A percentile compares a stretch with the other conserved stretches of the same genome.
These are phyloP conservation scores for Celoporthe dispersa DNA, from an alignment of 2,329 filamentous ascomycete genomes.

Conservation along the genomic window DNA sequence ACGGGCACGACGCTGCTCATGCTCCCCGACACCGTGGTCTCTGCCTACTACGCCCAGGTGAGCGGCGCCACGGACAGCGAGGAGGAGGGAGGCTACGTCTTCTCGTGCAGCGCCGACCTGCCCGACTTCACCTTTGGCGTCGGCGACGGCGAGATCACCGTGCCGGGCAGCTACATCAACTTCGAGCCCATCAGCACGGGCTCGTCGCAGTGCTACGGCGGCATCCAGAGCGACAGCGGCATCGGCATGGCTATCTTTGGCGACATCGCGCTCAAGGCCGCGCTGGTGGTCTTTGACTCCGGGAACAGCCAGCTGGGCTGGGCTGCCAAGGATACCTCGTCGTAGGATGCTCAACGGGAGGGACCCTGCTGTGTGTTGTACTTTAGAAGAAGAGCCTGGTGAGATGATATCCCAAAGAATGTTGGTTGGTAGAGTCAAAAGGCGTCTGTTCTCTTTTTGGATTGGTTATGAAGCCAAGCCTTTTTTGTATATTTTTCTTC, in stretches of 20 bases:
- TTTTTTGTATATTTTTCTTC: background rate
- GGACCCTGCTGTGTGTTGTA: background rate
- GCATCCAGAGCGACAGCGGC: slow-evolving; percentile 37
- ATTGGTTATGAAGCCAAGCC: background rate
- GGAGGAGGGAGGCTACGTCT: slow-evolving; percentile 42
- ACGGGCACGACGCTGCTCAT: slow-evolving; percentile 50
- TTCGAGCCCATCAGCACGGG: slow-evolving; percentile 34
- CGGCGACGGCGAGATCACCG: slow-evolving; percentile 38
- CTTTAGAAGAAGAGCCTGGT: background rate
- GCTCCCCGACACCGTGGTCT: slow-evolving; percentile 41
- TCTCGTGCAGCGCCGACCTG: slow-evolving; percentile 41
- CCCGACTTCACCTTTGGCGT: slow-evolving; percentile 44
- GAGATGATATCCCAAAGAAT: background rate
- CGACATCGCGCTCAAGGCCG: slow-evolving; percentile 38
- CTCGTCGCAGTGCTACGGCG: slow-evolving; percentile 40
- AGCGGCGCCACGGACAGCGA: slow-evolving; percentile 41
- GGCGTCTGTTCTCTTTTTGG: background rate
- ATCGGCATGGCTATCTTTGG: slow-evolving; percentile 38
- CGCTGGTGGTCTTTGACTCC: slow-evolving; percentile 41
- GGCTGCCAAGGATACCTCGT: slow-evolving; percentile 37
- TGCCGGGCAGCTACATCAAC: slow-evolving; percentile 45
- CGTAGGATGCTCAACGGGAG: background rate
- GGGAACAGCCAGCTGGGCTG: slow-evolving; percentile 48
- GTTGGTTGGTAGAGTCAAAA: background rate
- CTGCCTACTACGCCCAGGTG: slow-evolving; percentile 45